Evolutionary conservation across 768 basidiomycete genomes (phyloP), one percentile per base, ranked within the genome.

Genomic region (Terana coerulea): DNA sequence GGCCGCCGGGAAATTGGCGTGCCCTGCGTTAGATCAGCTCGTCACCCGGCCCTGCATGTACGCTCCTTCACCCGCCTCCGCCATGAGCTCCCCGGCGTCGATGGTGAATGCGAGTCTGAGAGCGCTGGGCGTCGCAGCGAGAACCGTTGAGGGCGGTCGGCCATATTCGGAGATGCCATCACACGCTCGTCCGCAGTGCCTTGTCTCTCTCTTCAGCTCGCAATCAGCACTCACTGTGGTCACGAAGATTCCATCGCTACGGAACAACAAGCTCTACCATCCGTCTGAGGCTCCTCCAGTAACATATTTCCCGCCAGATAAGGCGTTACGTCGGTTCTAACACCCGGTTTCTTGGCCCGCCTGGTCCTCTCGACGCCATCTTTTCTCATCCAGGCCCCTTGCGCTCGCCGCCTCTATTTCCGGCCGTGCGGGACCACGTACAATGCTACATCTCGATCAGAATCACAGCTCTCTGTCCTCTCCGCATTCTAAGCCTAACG

Each of bases 381-480:
- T 56, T 49, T 51, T 50, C 55, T 31, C 51, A 51, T 52, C 60
- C 35, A 48, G 54, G 52, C 26, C 55, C 43, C 28, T 36, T 57
- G 49, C 43, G 55, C 48, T 51, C 55, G 47, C 39, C 53, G 49
- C 35, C 55, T 54, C 60, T 57, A 57, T 53, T 53, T 59, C 57
- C 52, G 61, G 59, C 54, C 33, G 49, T 50, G 42, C 43, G 51
- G 46, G 58, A 49, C 45, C 41, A 24, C 22, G n/a, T 44, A 46
- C 58, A 54, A 69, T 69, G 68, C 63, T 69, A 53, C 68, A 69
- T 63, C 59, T 69, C 56, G 64, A 69, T 65, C 67, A 61, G 34
- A 61, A 61, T 57, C 63, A 66, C 56, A 47, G 56, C 53, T 43
- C 62, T 49, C 41, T 57, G 40, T 57, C 59, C 47, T 47, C 60